These are phyloP conservation scores for Tetracladium maxilliforme DNA, from an alignment of 2,329 filamentous ascomycete species.

Conservation along the genomic window DNA sequence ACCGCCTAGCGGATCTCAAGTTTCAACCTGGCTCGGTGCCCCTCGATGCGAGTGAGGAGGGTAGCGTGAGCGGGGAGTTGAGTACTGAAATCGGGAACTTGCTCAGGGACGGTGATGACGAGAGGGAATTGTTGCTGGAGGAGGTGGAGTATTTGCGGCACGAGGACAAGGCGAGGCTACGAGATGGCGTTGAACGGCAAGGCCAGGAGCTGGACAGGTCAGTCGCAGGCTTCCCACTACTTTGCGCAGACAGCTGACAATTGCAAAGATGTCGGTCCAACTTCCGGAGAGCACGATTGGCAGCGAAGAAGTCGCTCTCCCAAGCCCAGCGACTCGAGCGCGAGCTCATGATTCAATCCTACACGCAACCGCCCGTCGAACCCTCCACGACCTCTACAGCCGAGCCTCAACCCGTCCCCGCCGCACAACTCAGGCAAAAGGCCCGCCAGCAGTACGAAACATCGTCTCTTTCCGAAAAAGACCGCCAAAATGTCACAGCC, in stretches of 20 bases:
- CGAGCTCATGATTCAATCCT: conserved; percentile 56
- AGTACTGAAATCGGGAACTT: conserved; percentile 66
- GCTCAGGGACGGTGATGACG: conserved; percentile 66
- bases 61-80: conserved; percentile 53
- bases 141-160: conserved; percentile 60
- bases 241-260: conserved; percentile 22
- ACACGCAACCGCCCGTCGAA: conserved; percentile 5
- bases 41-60: conserved; percentile 20
- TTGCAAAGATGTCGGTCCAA: conserved; percentile 17
- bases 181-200: conserved; percentile 51
- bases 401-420: conserved; percentile 5
- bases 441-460: conserved; percentile 10
- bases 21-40: conserved; percentile 44
- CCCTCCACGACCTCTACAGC: conserved; percentile 11
- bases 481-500: conserved; percentile 60
- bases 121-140: conserved; percentile 66
- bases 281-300: conserved; percentile 72
- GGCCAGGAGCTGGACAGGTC: conserved; percentile 59
- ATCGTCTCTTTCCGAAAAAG: too few species aligned
- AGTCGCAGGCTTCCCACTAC: conserved; percentile 6
- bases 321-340: conserved; percentile 63
- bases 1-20: conserved; percentile 39
- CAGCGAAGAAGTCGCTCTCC: conserved; percentile 62
- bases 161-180: conserved; percentile 48
- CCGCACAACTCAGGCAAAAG: conserved; percentile 1